A percentile compares a stretch with the other conserved stretches of the same genome.
Evolutionary conservation across 106 monocot genomes (phyloP).

Genomic region (Dactylorhiza incarnata): DNA sequence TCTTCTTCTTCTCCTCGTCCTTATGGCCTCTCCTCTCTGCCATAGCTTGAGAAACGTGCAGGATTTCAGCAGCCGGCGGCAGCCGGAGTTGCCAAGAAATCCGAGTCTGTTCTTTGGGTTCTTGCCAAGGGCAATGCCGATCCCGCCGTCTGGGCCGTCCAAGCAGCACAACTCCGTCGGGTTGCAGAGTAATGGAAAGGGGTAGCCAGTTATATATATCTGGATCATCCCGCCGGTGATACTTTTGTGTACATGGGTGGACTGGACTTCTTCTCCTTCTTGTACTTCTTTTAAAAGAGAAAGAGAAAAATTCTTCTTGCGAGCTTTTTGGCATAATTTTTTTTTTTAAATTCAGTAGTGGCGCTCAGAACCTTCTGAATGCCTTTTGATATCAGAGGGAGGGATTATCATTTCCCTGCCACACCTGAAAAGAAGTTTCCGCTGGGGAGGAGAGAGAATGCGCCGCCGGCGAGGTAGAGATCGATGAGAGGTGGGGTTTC

Average conservation of each 20-base stretch:
- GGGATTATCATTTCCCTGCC: background rate
- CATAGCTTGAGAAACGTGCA: conserved; percentile 6
- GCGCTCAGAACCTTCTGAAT: background rate
- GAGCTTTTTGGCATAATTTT: background rate
- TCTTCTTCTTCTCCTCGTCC: conserved; percentile 1
- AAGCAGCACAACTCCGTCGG: conserved; percentile 20
- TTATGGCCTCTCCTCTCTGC: conserved; percentile 2
- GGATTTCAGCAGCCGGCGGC: background rate
- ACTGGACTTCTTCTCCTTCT: background rate
- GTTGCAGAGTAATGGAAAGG: background rate
- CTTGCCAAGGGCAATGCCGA: conserved; percentile 16
- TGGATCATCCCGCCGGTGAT: background rate
- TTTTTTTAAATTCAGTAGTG: background rate
- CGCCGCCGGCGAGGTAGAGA: too few species aligned
- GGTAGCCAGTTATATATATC: background rate
- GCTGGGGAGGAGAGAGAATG: background rate
- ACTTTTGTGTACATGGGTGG: background rate
- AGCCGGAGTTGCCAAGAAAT: background rate
- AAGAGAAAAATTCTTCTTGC: background rate
- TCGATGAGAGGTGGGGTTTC: background rate
- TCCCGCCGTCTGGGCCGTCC: conserved; percentile 21
- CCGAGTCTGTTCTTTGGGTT: conserved; percentile 7
- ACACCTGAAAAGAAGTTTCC: conserved; percentile 1
- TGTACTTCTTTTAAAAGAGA: background rate
- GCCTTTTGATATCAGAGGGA: background rate